Conservation (phyloP, 805 yeast species). For the Tetrapisispora iriomotensis region DNA sequence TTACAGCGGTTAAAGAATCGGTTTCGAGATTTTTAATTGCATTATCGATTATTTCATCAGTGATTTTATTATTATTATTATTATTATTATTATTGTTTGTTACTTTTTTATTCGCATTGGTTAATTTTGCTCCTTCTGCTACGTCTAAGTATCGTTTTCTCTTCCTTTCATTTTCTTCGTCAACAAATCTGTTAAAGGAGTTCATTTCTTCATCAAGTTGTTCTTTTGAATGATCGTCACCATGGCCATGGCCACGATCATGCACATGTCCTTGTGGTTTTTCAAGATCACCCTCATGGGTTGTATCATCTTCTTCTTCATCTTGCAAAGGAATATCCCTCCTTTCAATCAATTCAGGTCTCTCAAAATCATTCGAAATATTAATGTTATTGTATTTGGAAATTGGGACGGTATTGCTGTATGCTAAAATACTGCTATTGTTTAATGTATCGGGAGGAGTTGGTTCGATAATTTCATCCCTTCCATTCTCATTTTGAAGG, state of each 20-base stretch:
- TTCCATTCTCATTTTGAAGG: constrained; percentile 10
- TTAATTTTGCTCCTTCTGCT: constrained; percentile 5
- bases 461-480: constrained; percentile 4
- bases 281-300: not conserved
- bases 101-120: no score
- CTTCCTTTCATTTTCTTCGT: constrained; percentile 13
- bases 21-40: constrained; percentile 21
- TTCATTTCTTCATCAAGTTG: constrained; percentile 18
- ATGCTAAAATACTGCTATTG: not conserved
- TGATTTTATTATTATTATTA: constrained; percentile 4
- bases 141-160: constrained; percentile 16
- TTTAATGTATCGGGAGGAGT: constrained; percentile 8
- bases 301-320: not conserved
- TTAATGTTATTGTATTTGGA: not conserved
- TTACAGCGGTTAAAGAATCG: constrained; percentile 20
- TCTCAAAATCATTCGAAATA: not conserved
- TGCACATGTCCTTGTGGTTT: no score
- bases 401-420: no score
- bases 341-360: not conserved
- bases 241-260: no score
- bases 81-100: not conserved
- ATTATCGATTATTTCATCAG: constrained; percentile 13
- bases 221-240: no score
- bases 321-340: constrained; percentile 1
- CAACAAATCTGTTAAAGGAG: constrained; percentile 20